Percentiles rank a stretch among this genome's conserved stretches.
Conservation (phyloP, 2,329 filamentous ascomycete genomes). For the Fusarium sp. region DNA sequence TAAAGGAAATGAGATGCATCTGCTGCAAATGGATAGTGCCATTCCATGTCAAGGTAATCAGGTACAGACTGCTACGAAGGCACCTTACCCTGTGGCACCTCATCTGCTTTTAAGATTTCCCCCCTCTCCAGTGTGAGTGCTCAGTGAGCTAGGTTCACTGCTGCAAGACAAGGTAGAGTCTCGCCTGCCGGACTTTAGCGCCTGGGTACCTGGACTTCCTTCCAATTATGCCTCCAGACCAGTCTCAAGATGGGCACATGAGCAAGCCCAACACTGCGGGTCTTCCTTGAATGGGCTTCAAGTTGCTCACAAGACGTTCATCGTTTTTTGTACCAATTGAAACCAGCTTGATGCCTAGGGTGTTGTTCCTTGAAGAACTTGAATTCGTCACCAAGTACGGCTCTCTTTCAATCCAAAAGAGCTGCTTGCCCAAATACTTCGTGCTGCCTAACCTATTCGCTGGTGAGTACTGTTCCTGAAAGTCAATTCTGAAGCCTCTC, state of each 20-base stretch:
- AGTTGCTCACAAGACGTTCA: conserved; percentile 40
- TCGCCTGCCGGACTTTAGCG: conserved; percentile 30
- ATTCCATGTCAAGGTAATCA: conserved; percentile 10
- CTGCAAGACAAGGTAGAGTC: conserved; percentile 20
- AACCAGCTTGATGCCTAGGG: conserved; percentile 2
- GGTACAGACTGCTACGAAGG: conserved; percentile 3
- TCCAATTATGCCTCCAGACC: conserved; percentile 33
- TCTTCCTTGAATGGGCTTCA: conserved; percentile 43
- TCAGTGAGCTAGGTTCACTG: neutral
- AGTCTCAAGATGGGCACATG: conserved; percentile 62
- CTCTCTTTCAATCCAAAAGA: neutral
- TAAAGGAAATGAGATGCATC: too few species aligned
- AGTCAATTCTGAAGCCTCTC: conserved; percentile 6
- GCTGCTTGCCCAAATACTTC: neutral
- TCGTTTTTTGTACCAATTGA: conserved; percentile 28
- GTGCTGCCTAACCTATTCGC: neutral
- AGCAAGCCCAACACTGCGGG: conserved; percentile 59
- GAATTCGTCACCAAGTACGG: neutral
- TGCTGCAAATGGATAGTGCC: neutral
- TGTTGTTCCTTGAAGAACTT: conserved; percentile 6
- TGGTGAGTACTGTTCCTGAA: neutral
- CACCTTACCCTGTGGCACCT: conserved; percentile 19
- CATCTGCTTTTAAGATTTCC: neutral
- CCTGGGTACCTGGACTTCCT: conserved; percentile 25
- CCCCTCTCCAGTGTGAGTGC: neutral